Evolutionary conservation across 352 stramenopile species (phyloP), one percentile per base, ranked within the genome.

Genomic region (Phytophthora sojae): DNA sequence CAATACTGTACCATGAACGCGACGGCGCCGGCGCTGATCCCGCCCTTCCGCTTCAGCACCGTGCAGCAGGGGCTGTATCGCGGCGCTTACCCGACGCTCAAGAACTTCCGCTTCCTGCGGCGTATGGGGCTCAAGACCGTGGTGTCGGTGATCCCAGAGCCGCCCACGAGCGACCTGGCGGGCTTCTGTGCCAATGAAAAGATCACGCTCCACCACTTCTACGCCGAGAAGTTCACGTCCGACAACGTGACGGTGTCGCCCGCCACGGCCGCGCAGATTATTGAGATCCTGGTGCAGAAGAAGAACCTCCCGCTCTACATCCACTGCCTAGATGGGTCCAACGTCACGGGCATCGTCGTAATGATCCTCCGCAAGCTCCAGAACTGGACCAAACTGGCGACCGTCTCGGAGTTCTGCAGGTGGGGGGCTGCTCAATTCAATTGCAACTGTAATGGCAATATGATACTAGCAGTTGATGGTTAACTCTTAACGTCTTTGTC

Each of bases 291-390:
- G 14, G 69, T 93, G 59, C 91, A 89, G 61, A 73, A 91, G 64
- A 81, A 93, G 61, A 86, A 95, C 55, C 69, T 95, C 25, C 88
- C 89, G 56, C 68, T 96, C 3, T 96, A 96, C 59, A 88, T 96
- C 26, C 89, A 96, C 65, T 96, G 89, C 58, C 85, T 96, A n/a
- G 89, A 95, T 52, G 89, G 89, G 45, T 82, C 89, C 56, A 96
- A 96, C 55, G 89, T 96, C 58, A 93, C 89, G 37, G 89, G 89
- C 14, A 95, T 95, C 64, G 81, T 95, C 77, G 81, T 95, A 67
- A 96, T 96, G 89, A 86, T 95, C 58, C 75, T 95, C 61, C 82
- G 89, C 59, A 95, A 95, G 73, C 77, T 96, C 21, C 88, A 95
- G 77, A 94, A 96, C 71, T 96, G 89, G 89, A 95, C 88, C 53